phyloP scores from a whole-genome alignment of 805 yeast genomes.

The Kuraishia hungarica region DNA sequence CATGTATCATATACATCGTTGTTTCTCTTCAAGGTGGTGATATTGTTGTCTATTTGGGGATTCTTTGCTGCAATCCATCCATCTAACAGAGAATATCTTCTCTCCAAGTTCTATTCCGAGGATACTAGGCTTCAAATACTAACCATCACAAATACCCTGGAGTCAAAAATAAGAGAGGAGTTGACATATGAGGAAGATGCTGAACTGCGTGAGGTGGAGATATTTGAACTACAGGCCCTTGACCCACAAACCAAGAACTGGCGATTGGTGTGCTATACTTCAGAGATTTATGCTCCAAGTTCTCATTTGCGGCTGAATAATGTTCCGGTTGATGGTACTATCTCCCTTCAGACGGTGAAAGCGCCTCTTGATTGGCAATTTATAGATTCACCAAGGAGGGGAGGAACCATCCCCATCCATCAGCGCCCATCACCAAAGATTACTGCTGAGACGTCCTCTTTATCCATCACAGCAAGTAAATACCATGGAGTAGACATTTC shows the following conservation, averaged over 20 bases:
- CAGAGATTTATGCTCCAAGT: slow-evolving; percentile 44
- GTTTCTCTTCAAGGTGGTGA: slow-evolving; percentile 22
- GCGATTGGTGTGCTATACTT: slow-evolving; percentile 53
- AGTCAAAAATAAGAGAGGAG: slow-evolving; percentile 17
- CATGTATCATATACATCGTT: slow-evolving; percentile 6
- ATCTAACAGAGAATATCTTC: slow-evolving; percentile 31
- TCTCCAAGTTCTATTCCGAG: slow-evolving; percentile 47
- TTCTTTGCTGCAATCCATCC: slow-evolving; percentile 43
- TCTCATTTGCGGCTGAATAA: slow-evolving; percentile 27
- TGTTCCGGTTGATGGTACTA: slow-evolving; percentile 18
- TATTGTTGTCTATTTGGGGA: slow-evolving; percentile 42
- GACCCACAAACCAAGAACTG: slow-evolving; percentile 44
- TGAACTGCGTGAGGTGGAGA: slow-evolving; percentile 46
- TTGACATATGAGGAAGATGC: slow-evolving; percentile 24
- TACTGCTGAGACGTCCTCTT: not conserved
- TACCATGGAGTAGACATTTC: not conserved
- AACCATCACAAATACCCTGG: slow-evolving; percentile 40
- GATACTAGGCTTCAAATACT: slow-evolving; percentile 49
- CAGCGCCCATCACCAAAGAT: not conserved
- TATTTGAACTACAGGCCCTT: slow-evolving; percentile 58
- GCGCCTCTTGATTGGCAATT: slow-evolving; percentile 61
- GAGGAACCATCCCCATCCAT: not conserved
- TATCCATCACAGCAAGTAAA: not conserved
- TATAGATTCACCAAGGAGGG: slow-evolving; percentile 4
- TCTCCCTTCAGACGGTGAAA: slow-evolving; percentile 28